These are phyloP conservation scores for Aspergillus bertholletiae DNA, from an alignment of 495 filamentous ascomycete genomes.

Conservation along the genomic window DNA sequence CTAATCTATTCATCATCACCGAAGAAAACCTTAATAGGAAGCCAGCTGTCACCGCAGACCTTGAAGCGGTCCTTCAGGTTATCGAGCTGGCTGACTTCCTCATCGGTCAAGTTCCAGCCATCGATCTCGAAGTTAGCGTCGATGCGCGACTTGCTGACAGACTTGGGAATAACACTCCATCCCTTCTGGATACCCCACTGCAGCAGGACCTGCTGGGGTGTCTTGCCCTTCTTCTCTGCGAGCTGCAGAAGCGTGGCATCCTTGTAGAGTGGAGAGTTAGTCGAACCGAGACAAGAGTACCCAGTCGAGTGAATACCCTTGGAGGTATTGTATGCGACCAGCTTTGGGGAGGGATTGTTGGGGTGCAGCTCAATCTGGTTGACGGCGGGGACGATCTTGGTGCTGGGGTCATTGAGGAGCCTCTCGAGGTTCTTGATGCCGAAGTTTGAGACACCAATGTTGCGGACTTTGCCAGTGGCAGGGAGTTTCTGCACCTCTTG, in stretches of 20 bases:
- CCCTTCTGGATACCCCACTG: constrained; percentile 69
- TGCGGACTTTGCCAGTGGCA: constrained; percentile 74
- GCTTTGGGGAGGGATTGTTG: constrained; percentile 73
- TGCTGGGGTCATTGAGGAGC: constrained; percentile 51
- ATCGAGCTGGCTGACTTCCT: constrained; percentile 61
- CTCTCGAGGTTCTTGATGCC: constrained; percentile 58
- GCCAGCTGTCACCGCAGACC: constrained; percentile 66
- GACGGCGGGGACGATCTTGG: constrained; percentile 70
- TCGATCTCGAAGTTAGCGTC: constrained; percentile 63
- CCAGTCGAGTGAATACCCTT: constrained; percentile 68
- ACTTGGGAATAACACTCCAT: constrained; percentile 72
- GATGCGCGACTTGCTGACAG: constrained; percentile 58
- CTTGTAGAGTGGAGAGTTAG: constrained; percentile 50
- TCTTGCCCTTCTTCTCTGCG: constrained; percentile 63
- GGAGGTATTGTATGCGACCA: constrained; percentile 65
- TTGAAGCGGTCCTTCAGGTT: constrained; percentile 67
- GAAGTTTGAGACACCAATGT: constrained; percentile 65
- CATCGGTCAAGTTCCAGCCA: constrained; percentile 61
- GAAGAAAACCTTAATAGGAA: constrained; percentile 81
- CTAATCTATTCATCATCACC: constrained; percentile 70
- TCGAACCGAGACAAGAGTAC: constrained; percentile 67
- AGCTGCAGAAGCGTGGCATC: constrained; percentile 56
- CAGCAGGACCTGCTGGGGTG: constrained; percentile 64
- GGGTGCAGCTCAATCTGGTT: constrained; percentile 95
- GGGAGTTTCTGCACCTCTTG: constrained; percentile 79